phyloP scores from a whole-genome alignment of 768 basidiomycete genomes.

The Trametes villosa region DNA sequence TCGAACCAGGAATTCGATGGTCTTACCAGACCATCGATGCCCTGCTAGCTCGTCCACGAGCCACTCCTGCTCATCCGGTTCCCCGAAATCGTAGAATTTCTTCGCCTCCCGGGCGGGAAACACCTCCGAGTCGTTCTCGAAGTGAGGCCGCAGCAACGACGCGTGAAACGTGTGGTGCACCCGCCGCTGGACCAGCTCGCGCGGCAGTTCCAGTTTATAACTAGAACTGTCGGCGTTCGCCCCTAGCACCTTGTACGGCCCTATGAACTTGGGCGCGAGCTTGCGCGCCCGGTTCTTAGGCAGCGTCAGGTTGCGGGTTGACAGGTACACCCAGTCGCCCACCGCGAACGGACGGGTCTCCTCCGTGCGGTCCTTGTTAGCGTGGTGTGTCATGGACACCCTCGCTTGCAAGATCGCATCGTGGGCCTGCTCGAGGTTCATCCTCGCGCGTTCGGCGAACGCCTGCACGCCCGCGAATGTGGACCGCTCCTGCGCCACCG shows the following conservation, averaged over 20 bases:
- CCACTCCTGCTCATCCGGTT: not conserved
- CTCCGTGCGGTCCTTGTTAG: too few relatives aligned
- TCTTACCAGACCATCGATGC: constrained; percentile 19
- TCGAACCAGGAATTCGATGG: constrained; percentile 2
- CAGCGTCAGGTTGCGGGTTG: too few relatives aligned
- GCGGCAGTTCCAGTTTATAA: too few relatives aligned
- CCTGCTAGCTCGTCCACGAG: constrained; percentile 17
- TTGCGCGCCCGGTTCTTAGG: too few relatives aligned
- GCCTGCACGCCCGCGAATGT: not conserved
- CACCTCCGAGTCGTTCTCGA: not conserved
- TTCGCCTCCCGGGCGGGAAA: not conserved
- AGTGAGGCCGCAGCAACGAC: not conserved
- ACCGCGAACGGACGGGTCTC: too few relatives aligned
- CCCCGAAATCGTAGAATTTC: not conserved
- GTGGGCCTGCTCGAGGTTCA: not conserved
- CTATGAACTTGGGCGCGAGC: too few relatives aligned
- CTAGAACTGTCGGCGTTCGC: too few relatives aligned
- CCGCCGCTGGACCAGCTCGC: too few relatives aligned
- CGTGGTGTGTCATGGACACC: too few relatives aligned
- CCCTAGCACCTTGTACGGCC: too few relatives aligned
- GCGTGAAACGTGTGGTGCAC: not conserved
- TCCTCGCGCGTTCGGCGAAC: not conserved
- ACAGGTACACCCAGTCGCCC: too few relatives aligned
- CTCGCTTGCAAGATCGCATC: not conserved
- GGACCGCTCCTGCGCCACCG: too few relatives aligned